phyloP scores from a whole-genome alignment of 2,329 filamentous ascomycete species.

The Leptographium wingfieldii region DNA sequence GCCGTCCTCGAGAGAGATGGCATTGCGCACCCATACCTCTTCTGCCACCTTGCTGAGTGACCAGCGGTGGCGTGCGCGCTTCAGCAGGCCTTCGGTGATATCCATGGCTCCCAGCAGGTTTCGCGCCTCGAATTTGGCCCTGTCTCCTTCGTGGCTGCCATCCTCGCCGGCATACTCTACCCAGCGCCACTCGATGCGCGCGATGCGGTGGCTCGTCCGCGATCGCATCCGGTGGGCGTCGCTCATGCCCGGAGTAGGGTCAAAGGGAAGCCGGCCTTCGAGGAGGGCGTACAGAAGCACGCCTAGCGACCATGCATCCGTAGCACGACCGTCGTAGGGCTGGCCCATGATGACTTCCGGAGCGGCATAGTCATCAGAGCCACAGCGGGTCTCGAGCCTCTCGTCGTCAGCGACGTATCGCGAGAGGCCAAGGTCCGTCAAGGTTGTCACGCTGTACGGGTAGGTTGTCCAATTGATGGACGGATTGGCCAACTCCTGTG shows the following conservation, averaged over 20 bases:
- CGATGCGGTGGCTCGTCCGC: conserved; percentile 85
- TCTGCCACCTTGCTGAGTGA: conserved; percentile 59
- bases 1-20: conserved; percentile 54
- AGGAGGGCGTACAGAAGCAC: conserved; percentile 88
- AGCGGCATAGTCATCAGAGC: conserved; percentile 92
- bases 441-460: conserved; percentile 70
- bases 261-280: conserved; percentile 87
- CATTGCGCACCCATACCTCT: conserved; percentile 63
- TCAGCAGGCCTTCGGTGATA: conserved; percentile 74
- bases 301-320: conserved; percentile 89
- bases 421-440: conserved; percentile 86
- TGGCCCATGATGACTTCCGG: conserved; percentile 94
- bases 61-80: conserved; percentile 69
- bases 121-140: conserved; percentile 43
- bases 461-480: conserved; percentile 60
- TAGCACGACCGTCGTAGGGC: conserved; percentile 81
- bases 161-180: conserved; percentile 71
- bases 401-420: conserved; percentile 75
- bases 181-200: conserved; percentile 92
- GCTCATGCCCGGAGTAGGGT: conserved; percentile 69
- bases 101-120: conserved; percentile 64
- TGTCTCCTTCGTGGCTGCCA: conserved; percentile 66
- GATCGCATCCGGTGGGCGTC: conserved; percentile 66
- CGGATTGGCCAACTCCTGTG: conserved; percentile 49
- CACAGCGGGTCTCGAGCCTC: conserved; percentile 84